A percentile compares a stretch with the other conserved stretches of the same genome.
Conservation (phyloP, 805 yeast species). For the Schwanniomyces yamadae region DNA sequence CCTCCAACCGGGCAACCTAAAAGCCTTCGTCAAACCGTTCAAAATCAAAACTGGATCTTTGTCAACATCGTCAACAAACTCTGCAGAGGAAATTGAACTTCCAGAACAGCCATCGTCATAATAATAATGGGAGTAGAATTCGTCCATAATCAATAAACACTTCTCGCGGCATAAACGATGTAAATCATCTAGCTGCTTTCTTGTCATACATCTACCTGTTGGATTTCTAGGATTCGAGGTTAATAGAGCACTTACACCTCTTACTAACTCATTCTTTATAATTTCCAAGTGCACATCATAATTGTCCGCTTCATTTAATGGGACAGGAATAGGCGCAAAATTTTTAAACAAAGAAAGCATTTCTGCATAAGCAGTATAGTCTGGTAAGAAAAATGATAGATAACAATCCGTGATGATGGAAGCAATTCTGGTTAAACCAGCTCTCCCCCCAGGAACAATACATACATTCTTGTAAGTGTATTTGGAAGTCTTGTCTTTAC, state of each 20-base stretch:
- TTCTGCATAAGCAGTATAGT: conserved; percentile 64
- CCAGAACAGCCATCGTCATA: conserved; percentile 56
- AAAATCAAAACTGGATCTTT: conserved; percentile 58
- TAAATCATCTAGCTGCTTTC: conserved; percentile 44
- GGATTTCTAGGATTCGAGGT: conserved; percentile 66
- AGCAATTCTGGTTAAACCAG: conserved; percentile 61
- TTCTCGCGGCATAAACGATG: conserved; percentile 53
- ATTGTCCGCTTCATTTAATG: conserved; percentile 55
- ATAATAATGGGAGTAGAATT: conserved; percentile 58
- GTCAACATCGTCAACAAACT: conserved; percentile 53
- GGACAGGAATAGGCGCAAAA: conserved; percentile 63
- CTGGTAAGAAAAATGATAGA: conserved; percentile 59
- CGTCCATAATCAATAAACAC: conserved; percentile 63
- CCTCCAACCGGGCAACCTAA: conserved; percentile 65
- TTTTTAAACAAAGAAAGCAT: conserved; percentile 62
- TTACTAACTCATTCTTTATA: conserved; percentile 48
- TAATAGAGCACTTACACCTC: conserved; percentile 58
- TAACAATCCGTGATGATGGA: conserved; percentile 59
- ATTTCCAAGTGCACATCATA: conserved; percentile 54
- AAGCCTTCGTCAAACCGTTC: conserved; percentile 61
- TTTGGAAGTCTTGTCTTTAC: conserved; percentile 48
- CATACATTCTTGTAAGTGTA: conserved; percentile 62
- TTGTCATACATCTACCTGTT: conserved; percentile 54
- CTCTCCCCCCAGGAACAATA: conserved; percentile 64
- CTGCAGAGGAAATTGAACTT: conserved; percentile 50